phyloP scores from a whole-genome alignment of 2,329 filamentous ascomycete genomes.

The Dryadomyces quercus-mongolicae region DNA sequence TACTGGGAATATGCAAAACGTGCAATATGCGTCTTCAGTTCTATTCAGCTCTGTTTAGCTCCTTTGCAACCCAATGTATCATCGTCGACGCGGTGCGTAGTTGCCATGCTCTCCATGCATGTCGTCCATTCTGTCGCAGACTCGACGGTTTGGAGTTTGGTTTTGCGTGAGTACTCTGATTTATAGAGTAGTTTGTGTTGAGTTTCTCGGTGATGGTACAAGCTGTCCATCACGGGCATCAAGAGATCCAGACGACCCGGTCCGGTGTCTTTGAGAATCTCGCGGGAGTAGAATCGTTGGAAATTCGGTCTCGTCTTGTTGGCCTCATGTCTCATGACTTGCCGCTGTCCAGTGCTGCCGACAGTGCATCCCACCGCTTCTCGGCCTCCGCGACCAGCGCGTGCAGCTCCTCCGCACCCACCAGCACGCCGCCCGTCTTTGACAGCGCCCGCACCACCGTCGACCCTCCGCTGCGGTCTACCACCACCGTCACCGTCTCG shows the following conservation, averaged over 20 bases:
- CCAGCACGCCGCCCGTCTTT: constrained; percentile 66
- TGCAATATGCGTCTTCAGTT: background rate
- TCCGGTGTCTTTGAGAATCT: background rate
- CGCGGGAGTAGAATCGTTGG: too few relatives aligned
- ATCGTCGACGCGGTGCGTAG: too few relatives aligned
- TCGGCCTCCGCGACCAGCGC: constrained; percentile 47
- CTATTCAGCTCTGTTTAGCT: background rate
- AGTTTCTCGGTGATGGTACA: background rate
- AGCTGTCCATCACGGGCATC: too few relatives aligned
- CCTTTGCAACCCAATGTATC: too few relatives aligned
- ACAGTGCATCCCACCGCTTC: constrained; percentile 51
- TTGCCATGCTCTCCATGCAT: too few relatives aligned
- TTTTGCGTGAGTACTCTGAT: too few relatives aligned
- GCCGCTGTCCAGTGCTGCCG: constrained; percentile 22
- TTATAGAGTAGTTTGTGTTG: too few relatives aligned
- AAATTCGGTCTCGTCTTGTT: too few relatives aligned
- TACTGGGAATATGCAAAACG: background rate
- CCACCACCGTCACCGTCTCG: constrained; percentile 71
- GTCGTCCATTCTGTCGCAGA: too few relatives aligned
- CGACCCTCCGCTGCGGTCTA: constrained; percentile 42
- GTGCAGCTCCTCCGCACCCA: constrained; percentile 52
- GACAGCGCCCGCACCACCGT: constrained; percentile 59
- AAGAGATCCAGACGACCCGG: background rate
- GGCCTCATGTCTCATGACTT: background rate
- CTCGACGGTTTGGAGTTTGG: too few relatives aligned